A percentile compares a stretch with the other conserved stretches of the same genome.
These are phyloP conservation scores for Combretum micranthum DNA, from an alignment of 345 rosid species.

Conservation along the genomic window DNA sequence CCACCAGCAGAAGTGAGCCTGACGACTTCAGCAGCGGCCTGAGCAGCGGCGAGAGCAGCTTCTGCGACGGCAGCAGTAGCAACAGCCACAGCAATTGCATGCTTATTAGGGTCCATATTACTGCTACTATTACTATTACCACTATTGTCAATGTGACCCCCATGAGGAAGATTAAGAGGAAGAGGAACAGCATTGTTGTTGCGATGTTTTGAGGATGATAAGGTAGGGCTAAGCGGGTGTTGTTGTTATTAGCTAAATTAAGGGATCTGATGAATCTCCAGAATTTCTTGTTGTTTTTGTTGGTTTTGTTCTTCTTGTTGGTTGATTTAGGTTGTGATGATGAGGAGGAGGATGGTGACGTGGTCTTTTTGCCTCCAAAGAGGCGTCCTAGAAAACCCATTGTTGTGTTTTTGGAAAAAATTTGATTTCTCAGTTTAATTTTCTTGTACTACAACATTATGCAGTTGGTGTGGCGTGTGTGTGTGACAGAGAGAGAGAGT, in stretches of 20 bases:
- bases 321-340: not conserved
- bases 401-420: conserved; percentile 20
- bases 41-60: conserved; percentile 86
- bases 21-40: conserved; percentile 94
- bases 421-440: too few species aligned
- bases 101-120: conserved; percentile 53
- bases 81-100: conserved; percentile 84
- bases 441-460: too few species aligned
- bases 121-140: conserved; percentile 8
- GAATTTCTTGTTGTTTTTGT: conserved; percentile 9
- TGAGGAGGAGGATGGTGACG: conserved; percentile 8
- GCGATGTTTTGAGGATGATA: too few species aligned
- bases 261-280: conserved; percentile 74
- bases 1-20: conserved; percentile 55
- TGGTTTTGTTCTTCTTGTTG: too few species aligned
- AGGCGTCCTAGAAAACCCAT: conserved; percentile 81
- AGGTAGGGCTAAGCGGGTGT: too few species aligned
- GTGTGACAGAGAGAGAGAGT: too few species aligned
- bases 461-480: too few species aligned
- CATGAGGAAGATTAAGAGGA: conserved; percentile 14
- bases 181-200: conserved; percentile 6
- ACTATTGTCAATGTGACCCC: conserved; percentile 12
- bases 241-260: not conserved
- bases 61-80: conserved; percentile 91
- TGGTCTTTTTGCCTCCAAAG: conserved; percentile 45